Evolutionary conservation across 345 rosid genomes (phyloP).

Genomic region (Punica granatum): DNA sequence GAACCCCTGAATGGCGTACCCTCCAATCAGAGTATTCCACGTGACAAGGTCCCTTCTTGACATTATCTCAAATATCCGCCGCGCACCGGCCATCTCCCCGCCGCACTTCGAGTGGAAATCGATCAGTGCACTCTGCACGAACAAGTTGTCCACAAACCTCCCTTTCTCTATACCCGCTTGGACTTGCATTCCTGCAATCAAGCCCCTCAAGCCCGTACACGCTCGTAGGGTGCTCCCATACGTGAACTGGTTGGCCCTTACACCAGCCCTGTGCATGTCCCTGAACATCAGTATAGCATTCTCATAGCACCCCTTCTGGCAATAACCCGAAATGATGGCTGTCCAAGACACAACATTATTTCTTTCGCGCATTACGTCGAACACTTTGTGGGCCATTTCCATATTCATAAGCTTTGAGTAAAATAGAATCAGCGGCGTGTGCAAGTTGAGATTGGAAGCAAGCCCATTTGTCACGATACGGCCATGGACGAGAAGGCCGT

Average conservation of each 20-base stretch:
- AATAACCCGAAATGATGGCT: constrained; percentile 48
- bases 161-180: constrained; percentile 49
- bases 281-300: constrained; percentile 31
- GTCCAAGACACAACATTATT: constrained; percentile 68
- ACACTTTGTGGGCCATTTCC: constrained; percentile 37
- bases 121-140: constrained; percentile 53
- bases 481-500: constrained; percentile 31
- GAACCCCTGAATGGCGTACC: constrained; percentile 29
- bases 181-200: constrained; percentile 47
- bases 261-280: constrained; percentile 37
- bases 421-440: constrained; percentile 28
- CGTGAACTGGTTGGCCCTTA: constrained; percentile 40
- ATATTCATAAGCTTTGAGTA: constrained; percentile 28
- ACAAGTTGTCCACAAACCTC: constrained; percentile 35
- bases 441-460: constrained; percentile 26
- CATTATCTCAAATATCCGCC: constrained; percentile 41
- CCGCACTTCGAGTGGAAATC: constrained; percentile 56
- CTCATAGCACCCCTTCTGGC: constrained; percentile 19
- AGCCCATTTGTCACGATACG: constrained; percentile 38
- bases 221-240: constrained; percentile 51
- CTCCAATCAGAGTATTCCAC: constrained; percentile 67
- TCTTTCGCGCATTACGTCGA: constrained; percentile 49
- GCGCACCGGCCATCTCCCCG: constrained; percentile 39
- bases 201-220: constrained; percentile 27
- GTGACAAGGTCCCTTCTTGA: constrained; percentile 37